These are phyloP conservation scores for Aspergillus brasiliensis DNA, from an alignment of 2,329 filamentous ascomycete species.

Conservation along the genomic window DNA sequence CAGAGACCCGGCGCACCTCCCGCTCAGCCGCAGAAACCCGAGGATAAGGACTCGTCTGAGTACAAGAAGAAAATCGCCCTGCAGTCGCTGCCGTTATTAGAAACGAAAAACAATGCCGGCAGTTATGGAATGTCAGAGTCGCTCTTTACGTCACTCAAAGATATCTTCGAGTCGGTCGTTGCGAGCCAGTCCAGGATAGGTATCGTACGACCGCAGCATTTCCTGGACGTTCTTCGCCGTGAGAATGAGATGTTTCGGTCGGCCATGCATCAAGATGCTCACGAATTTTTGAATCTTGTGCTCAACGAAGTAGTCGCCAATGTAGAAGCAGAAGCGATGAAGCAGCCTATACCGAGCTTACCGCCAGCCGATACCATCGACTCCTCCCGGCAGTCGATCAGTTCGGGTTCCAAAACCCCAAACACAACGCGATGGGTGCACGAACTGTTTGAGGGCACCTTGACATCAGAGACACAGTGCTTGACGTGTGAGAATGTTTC, in stretches of 20 bases:
- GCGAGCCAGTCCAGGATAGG: conserved; percentile 80
- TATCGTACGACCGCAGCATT: conserved; percentile 87
- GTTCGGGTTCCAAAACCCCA: conserved; percentile 55
- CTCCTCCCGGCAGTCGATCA: conserved; percentile 55
- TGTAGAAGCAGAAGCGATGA: conserved; percentile 77
- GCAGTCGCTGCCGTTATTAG: conserved; percentile 80
- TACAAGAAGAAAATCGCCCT: conserved; percentile 98
- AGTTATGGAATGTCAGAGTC: conserved; percentile 93
- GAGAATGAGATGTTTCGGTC: conserved; percentile 98
- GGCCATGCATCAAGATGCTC: conserved; percentile 96
- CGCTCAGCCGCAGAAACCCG: conserved; percentile 66
- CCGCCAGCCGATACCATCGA: conserved; percentile 53
- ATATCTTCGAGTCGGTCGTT: conserved; percentile 91
- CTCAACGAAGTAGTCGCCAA: conserved; percentile 96
- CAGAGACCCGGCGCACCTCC: conserved; percentile 54
- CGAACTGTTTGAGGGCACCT: conserved; percentile 90
- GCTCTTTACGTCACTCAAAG: conserved; percentile 90
- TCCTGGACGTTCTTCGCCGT: conserved; percentile 87
- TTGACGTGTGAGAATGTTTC: conserved; percentile 95
- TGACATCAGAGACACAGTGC: conserved; percentile 96
- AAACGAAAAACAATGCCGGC: conserved; percentile 77
- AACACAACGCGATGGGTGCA: conserved; percentile 88
- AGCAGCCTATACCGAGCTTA: conserved; percentile 42
- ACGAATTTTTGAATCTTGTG: conserved; percentile 92
- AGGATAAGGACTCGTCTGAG: conserved; percentile 94